Base-by-base conservation (phyloP, 306 rosid species). In the Styphnolobium japonicum region DNA sequence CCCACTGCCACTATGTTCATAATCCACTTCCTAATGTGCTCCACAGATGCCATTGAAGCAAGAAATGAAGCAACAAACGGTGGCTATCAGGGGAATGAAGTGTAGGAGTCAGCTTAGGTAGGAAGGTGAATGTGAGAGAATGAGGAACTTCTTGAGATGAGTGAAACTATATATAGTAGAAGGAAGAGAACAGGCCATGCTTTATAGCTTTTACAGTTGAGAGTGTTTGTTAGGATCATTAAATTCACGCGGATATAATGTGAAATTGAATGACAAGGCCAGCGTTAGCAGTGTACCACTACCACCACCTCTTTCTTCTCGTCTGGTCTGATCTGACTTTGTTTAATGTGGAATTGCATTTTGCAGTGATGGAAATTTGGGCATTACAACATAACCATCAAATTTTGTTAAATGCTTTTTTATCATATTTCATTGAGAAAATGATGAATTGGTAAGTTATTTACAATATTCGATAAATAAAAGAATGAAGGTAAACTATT, bases 171-270 rank as follows among this genome's bases (percentile, higher is more conserved):
- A 78, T 85, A 90, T 88, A 88, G 29, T 42, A 10, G 81, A 65
- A 29, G 71, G 31, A 45, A 57, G 14, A 61, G 25, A 45, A 5
- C 61, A 12, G 53, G 27, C 4, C 8, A 37, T 11, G 64, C 7
- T 10, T 56, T 52, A 53, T 48, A 39, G 78, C 77, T 71, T 87
- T 77, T 79, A 79, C 82, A 29, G 91, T 88, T 89, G 94, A 70
- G 78, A 43, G 80, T 48, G 87, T 83, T 86, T 37, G 90, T 67
- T 79, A 63, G 84, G 57, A 62, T 82, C 97, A 92, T 90, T 94
- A 71, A 93, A 75, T 86, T 80, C 88, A 91, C 93, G 93, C 97
- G 92, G 89, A 86, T 42, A 81, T 74, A 83, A 60, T 74, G 79
- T 85, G 82, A 83, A 76, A 67, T 4, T 64, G 52, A 74, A 71